Base-by-base conservation (phyloP, 1,284 basidiomycete genomes). In the Xerocomus subilludens region DNA sequence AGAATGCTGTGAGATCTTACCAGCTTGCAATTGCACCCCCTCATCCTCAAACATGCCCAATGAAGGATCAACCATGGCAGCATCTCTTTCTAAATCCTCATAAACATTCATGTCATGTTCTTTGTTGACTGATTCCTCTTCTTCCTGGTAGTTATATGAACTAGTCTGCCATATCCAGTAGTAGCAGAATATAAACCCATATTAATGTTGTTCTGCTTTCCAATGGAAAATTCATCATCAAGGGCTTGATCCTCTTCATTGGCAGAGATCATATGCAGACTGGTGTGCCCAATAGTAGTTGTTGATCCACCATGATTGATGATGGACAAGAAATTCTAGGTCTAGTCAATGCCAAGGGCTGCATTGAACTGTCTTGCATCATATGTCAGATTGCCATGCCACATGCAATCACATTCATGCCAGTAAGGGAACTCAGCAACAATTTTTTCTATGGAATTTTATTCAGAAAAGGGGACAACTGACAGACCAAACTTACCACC, bases 311-410 rank as follows among this genome's bases (percentile, higher is more conserved):
- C 58, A 60, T n/a, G 11, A 14, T 60, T 60, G 58, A 60, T 21
- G 20, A 38, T n/a, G 14, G 58, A 60, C 7, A 60, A 35, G 58
- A 60, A 60, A 60, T 60, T 35, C 18, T 38, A 35, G 21, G 58
- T 14, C 58, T 20, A 18, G 30, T 60, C 27, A 16, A 60, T n/a
- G 25, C 58, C 35, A 38, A 35, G 58, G 21, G 58, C n/a, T 18
- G 25, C 35, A 38, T 60, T 38, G 11, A 60, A 60, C 36, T 36
- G 58, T 23, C 36, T 36, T 60, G 35, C 35, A 33, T 60, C 58
- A 60, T 60, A 60, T 23, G 58, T 60, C 10, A 35, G 58, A 38
- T 60, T 60, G 58, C 58, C 58, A 27, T 38, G 36, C 58, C 58
- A 60, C 36, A 60, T 60, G 14, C 16, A 13, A 60, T 60, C 25